Percentiles rank a stretch among this genome's conserved stretches.
Conservation (phyloP, 2,329 filamentous ascomycete genomes). For the Sporothrix variecibatus region DNA sequence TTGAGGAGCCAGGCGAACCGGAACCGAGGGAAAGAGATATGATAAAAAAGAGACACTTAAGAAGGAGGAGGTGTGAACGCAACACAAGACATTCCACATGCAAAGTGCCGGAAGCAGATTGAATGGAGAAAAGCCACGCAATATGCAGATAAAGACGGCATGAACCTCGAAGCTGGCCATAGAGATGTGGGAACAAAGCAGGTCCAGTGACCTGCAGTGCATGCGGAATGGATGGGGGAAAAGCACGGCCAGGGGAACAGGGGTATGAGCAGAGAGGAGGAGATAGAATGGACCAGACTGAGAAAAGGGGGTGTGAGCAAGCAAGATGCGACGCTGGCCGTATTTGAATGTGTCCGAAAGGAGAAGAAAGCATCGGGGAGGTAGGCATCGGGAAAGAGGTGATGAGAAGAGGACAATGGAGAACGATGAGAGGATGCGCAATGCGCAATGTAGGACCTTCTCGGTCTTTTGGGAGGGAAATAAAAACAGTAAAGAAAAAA, state of each 20-base stretch:
- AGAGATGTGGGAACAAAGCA: constrained; percentile 26
- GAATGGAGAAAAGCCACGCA: neutral
- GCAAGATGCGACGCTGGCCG: constrained; percentile 7
- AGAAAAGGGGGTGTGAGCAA: neutral
- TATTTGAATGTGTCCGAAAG: neutral
- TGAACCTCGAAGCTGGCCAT: neutral
- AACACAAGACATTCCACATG: neutral
- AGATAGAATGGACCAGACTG: neutral
- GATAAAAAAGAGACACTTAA: neutral
- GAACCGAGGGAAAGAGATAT: neutral
- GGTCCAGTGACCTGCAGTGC: constrained; percentile 26
- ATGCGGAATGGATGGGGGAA: constrained; percentile 28
- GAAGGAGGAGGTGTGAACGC: constrained; percentile 17
- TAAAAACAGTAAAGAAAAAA: constrained; percentile 25
- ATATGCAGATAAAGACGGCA: neutral
- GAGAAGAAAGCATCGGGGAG: neutral
- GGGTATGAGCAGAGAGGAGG: neutral
- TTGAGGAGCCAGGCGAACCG: neutral
- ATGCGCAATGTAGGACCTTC: constrained; percentile 2
- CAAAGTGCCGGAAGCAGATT: neutral
- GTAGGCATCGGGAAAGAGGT: neutral
- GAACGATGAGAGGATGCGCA: constrained; percentile 13
- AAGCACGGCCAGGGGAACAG: neutral
- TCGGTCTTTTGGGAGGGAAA: neutral
- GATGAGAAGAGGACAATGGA: neutral